A percentile compares a stretch with the other conserved stretches of the same genome.
Evolutionary conservation across 176 grass and related monocot species (phyloP).

Genomic region (Tillandsia fasciculata): DNA sequence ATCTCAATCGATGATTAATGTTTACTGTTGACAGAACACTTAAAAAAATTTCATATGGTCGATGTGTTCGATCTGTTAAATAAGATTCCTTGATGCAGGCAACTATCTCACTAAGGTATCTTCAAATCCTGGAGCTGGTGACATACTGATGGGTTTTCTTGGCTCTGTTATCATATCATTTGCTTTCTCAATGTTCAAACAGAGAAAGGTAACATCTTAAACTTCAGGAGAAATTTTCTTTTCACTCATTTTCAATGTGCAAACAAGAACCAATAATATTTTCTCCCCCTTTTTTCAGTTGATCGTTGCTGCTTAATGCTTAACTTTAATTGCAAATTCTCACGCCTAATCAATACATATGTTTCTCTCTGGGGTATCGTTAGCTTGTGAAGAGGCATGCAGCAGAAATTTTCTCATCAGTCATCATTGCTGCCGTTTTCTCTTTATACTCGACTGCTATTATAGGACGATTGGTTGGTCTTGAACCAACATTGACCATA

Average conservation of each 20-base stretch:
- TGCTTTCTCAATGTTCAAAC: slow-evolving; percentile 95
- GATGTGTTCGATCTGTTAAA: not conserved
- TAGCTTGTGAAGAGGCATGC: slow-evolving; percentile 93
- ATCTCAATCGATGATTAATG: not conserved
- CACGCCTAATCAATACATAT: not conserved
- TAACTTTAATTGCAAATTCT: not conserved
- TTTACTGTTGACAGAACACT: not conserved
- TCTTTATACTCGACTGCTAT: slow-evolving; percentile 85
- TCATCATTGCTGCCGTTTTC: slow-evolving; percentile 59
- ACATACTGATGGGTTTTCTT: slow-evolving; percentile 91
- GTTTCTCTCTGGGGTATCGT: slow-evolving; percentile 8
- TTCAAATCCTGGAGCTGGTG: slow-evolving; percentile 88
- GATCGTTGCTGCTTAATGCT: not conserved
- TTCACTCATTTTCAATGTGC: no score
- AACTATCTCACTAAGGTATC: slow-evolving; percentile 74
- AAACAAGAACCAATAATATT: not conserved
- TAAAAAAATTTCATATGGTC: not conserved
- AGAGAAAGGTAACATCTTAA: slow-evolving; percentile 58
- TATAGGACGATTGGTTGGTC: slow-evolving; percentile 48
- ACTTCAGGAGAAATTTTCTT: not conserved
- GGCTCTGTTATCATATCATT: slow-evolving; percentile 95
- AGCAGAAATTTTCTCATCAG: slow-evolving; percentile 85
- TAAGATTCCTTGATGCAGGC: slow-evolving; percentile 32
- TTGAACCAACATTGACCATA: slow-evolving; percentile 67
- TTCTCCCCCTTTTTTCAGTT: not conserved